Base-by-base conservation (phyloP, 176 grass and related monocot genomes). In the Phoenix dactylifera region DNA sequence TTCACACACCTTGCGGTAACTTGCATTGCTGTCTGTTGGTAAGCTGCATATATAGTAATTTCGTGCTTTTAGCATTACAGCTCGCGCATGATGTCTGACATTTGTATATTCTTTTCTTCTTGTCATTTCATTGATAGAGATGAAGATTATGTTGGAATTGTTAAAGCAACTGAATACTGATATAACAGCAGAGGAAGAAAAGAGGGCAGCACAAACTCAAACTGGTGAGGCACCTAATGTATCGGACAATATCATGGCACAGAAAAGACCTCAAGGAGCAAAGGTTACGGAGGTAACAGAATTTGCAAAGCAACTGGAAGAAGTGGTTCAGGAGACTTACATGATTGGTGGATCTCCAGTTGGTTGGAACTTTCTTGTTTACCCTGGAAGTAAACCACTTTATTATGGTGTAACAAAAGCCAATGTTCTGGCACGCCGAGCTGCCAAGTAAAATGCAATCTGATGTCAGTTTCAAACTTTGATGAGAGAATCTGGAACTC, bases 301-400 rank as follows among this genome's bases (percentile, higher is more conserved):
- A 65, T 22, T 59, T 22, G 29, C 76, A 20, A 76, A 80, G n/a
- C 71, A 76, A 51, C 56, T 80, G 18, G 73, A 81, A 1, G 71
- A 75, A 29, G 16, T 52, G 16, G 44, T 78, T 28, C 76, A 69
- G 71, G 79, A 88, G 17, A 83, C 83, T 63, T 98, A 88, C 63
- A 67, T 86, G 50, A 69, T 92, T 22, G 93, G 93, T 64, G 84
- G 93, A 66, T 98, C 93, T 32, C 85, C 88, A 25, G 51, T 86
- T 66, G 82, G 82, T 51, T 92, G 84, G 79, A 98, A 98, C 68
- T 98, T 83, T 51, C 67, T 91, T 56, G 70, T 76, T 73, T 92
- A 86, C 68, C 71, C 84, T 63, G 35, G 35, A 44, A 44, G 35
- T 9, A 44, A 44, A 44, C 9, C 35, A 14, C 0, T 44, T 44